phyloP scores from a whole-genome alignment of 192 early-diverging fungal genomes.

The Entomortierella beljakovae region DNA sequence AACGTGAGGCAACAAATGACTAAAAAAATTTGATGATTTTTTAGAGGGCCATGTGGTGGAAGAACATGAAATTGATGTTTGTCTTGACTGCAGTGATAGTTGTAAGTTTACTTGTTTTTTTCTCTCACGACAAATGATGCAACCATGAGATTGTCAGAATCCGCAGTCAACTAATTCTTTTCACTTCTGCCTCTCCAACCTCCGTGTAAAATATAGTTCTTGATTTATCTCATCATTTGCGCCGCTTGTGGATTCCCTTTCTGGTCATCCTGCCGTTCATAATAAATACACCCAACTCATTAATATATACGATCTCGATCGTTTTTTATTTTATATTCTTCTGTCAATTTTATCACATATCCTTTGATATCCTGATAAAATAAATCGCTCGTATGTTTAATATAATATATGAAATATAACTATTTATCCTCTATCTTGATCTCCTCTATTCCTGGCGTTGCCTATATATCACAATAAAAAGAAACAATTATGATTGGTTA shows the following conservation, averaged over 20 bases:
- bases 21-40: too few relatives aligned
- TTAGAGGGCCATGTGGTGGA: slow-evolving; percentile 92
- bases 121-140: not conserved
- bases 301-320: not conserved
- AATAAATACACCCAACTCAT: too few relatives aligned
- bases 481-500: not conserved
- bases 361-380: too few relatives aligned
- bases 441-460: slow-evolving; percentile 25
- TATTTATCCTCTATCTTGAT: not conserved
- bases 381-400: too few relatives aligned
- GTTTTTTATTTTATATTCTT: not conserved
- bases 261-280: slow-evolving; percentile 40
- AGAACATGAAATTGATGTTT: slow-evolving; percentile 88
- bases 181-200: too few relatives aligned
- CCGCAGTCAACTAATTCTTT: too few relatives aligned
- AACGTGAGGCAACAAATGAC: too few relatives aligned
- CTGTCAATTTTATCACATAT: not conserved
- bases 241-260: slow-evolving; percentile 85
- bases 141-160: not conserved
- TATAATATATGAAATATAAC: too few relatives aligned
- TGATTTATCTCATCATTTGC: slow-evolving; percentile 81
- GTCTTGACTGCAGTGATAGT: slow-evolving; percentile 69
- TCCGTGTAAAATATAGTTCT: slow-evolving; percentile 56
- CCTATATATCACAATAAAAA: not conserved
- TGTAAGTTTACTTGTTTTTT: slow-evolving; percentile 46